Percentiles rank a stretch among this genome's conserved stretches.
Conservation (phyloP, 2,329 filamentous ascomycete species). For the Paracoccidioides brasiliensis region DNA sequence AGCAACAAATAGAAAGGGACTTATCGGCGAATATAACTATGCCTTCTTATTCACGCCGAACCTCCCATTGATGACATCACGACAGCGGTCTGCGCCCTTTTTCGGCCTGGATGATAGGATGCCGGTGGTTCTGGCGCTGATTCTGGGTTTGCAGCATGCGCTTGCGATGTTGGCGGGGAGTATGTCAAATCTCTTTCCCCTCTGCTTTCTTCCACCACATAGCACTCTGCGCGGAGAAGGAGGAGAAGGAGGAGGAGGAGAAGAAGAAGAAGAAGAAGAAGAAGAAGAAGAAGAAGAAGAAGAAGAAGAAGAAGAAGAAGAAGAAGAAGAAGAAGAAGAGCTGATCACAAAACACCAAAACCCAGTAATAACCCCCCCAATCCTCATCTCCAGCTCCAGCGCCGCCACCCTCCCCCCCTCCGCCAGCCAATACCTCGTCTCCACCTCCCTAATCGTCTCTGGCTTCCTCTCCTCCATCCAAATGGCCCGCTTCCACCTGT, state of each 20-base stretch:
- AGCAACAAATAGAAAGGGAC: conserved; percentile 44
- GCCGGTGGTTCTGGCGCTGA: conserved; percentile 50
- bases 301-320: not conserved
- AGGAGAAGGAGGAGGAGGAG: not conserved
- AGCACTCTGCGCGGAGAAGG: no score
- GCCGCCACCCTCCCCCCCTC: conserved; percentile 45
- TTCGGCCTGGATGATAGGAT: conserved; percentile 58
- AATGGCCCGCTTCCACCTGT: conserved; percentile 53
- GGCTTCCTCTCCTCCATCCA: conserved; percentile 53
- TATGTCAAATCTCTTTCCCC: conserved; percentile 9
- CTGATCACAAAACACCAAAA: no score
- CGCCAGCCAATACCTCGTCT: conserved; percentile 52
- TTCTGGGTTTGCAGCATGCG: conserved; percentile 58
- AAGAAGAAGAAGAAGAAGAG: no score
- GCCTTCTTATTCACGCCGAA: conserved; percentile 71
- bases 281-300: not conserved
- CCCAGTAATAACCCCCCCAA: conserved; percentile 45
- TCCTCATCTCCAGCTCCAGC: conserved; percentile 44
- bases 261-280: not conserved
- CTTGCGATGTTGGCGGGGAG: conserved; percentile 50
- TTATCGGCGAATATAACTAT: conserved; percentile 83
- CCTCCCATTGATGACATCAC: conserved; percentile 65
- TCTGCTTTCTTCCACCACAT: not conserved
- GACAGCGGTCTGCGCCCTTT: conserved; percentile 48
- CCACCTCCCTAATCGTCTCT: conserved; percentile 54